These are phyloP conservation scores for Heliamphora exappendiculata DNA, from an alignment of 148 eudicot genomes.

Conservation along the genomic window DNA sequence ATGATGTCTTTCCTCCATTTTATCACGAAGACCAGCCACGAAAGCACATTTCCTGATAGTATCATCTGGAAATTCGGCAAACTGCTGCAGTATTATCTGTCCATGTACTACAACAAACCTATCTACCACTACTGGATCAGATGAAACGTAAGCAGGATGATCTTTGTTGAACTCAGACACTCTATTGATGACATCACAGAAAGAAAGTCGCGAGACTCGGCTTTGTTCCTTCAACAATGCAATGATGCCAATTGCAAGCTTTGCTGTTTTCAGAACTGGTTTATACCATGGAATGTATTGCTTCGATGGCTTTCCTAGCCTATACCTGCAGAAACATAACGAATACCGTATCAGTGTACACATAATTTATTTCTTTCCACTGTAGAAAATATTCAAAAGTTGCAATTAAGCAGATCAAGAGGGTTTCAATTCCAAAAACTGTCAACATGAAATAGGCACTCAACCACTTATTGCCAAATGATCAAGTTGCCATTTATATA, in stretches of 20 bases:
- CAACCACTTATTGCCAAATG: too few species aligned
- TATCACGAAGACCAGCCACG: constrained; percentile 56
- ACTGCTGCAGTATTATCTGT: constrained; percentile 85
- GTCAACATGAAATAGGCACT: too few species aligned
- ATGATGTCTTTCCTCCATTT: constrained; percentile 84
- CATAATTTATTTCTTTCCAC: too few species aligned
- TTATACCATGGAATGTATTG: constrained; percentile 94
- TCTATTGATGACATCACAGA: constrained; percentile 60
- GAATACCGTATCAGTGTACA: too few species aligned
- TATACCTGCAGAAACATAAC: constrained; percentile 60
- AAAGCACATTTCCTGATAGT: constrained; percentile 65
- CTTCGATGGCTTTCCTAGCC: constrained; percentile 94
- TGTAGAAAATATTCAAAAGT: too few species aligned
- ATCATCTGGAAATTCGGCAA: constrained; percentile 82
- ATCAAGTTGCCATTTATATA: too few species aligned
- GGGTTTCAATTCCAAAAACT: too few species aligned
- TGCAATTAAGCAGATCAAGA: too few species aligned
- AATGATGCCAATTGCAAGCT: constrained; percentile 66
- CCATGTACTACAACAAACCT: constrained; percentile 92
- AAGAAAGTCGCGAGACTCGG: constrained; percentile 81
- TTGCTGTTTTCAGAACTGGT: constrained; percentile 84
- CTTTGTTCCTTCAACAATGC: constrained; percentile 79
- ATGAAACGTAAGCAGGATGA: constrained; percentile 72
- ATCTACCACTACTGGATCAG: constrained; percentile 53
- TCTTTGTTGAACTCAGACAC: constrained; percentile 54